These are phyloP conservation scores for Hypoxylon lienhwacheense DNA, from an alignment of 495 filamentous ascomycete genomes.

Conservation along the genomic window DNA sequence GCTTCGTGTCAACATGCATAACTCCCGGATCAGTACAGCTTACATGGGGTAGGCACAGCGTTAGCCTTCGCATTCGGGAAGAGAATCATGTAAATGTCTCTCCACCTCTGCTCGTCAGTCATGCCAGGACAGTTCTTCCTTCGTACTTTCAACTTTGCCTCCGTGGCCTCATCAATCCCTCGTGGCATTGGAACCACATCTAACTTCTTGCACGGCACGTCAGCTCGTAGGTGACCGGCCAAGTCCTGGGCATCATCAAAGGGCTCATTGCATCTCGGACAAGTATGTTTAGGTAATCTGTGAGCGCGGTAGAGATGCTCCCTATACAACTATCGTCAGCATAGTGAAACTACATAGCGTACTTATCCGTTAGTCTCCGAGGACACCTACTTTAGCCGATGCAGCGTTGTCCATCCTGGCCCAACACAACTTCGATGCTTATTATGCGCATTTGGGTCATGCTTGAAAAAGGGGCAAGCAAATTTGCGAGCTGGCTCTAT, in stretches of 20 bases:
- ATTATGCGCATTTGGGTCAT: constrained; percentile 42
- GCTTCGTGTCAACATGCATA: constrained; percentile 6
- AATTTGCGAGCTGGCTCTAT: constrained; percentile 31
- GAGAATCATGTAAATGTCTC: constrained; percentile 47
- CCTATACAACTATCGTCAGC: constrained; percentile 28
- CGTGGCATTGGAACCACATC: constrained; percentile 21
- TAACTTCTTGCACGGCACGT: constrained; percentile 40
- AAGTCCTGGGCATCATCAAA: constrained; percentile 45
- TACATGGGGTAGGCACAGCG: constrained; percentile 46
- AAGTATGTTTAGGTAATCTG: constrained; percentile 42
- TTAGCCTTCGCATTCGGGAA: constrained; percentile 45
- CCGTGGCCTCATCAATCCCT: constrained; percentile 36
- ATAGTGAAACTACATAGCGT: no score
- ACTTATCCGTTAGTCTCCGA: not conserved
- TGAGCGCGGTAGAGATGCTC: constrained; percentile 51
- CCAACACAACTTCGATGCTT: constrained; percentile 45
- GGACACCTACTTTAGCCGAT: constrained; percentile 49
- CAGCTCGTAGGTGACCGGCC: constrained; percentile 43
- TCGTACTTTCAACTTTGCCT: constrained; percentile 41
- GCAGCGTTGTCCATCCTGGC: constrained; percentile 47
- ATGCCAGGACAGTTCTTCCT: constrained; percentile 45
- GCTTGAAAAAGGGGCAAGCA: constrained; percentile 50
- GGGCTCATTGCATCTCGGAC: constrained; percentile 44
- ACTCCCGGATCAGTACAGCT: constrained; percentile 5
- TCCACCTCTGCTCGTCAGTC: constrained; percentile 51